Evolutionary conservation across 2,329 filamentous ascomycete genomes (phyloP).

Genomic region (Nemania serpens): DNA sequence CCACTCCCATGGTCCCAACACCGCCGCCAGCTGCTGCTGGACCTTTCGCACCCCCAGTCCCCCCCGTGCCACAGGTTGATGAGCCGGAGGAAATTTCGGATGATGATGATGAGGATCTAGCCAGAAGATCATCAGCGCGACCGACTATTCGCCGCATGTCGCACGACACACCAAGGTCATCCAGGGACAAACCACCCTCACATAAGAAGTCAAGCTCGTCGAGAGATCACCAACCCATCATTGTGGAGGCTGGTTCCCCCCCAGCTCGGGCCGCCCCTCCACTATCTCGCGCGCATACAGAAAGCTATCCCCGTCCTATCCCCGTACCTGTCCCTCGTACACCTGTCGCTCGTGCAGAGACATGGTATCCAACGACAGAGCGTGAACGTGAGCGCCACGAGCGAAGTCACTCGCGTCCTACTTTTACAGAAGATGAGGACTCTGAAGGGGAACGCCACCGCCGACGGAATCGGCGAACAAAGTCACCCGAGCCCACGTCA

Average conservation of each 20-base stretch:
- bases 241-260: conserved; percentile 29
- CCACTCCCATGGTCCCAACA: conserved; percentile 38
- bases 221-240: conserved; percentile 33
- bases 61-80: conserved; percentile 30
- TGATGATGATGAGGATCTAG: conserved; percentile 38
- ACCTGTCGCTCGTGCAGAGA: conserved; percentile 27
- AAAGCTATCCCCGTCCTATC: conserved; percentile 33
- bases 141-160: conserved; percentile 37
- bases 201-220: conserved; percentile 36
- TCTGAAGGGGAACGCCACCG: conserved; percentile 35
- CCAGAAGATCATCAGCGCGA: conserved; percentile 34
- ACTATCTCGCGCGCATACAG: conserved; percentile 35
- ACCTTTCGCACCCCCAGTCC: conserved; percentile 30
- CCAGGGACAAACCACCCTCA: conserved; percentile 38
- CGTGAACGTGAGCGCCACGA: conserved; percentile 33
- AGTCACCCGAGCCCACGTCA: conserved; percentile 34
- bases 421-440: conserved; percentile 31
- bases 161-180: conserved; percentile 36
- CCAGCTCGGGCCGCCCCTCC: conserved; percentile 23
- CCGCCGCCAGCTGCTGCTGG: conserved; percentile 39
- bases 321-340: conserved; percentile 19
- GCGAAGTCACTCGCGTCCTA: conserved; percentile 20
- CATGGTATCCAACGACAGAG: conserved; percentile 32
- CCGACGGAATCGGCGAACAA: conserved; percentile 32
- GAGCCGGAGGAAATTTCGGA: conserved; percentile 31